These are phyloP conservation scores for Musa balbisiana DNA, from an alignment of 202 grass and related monocot species.

Conservation along the genomic window DNA sequence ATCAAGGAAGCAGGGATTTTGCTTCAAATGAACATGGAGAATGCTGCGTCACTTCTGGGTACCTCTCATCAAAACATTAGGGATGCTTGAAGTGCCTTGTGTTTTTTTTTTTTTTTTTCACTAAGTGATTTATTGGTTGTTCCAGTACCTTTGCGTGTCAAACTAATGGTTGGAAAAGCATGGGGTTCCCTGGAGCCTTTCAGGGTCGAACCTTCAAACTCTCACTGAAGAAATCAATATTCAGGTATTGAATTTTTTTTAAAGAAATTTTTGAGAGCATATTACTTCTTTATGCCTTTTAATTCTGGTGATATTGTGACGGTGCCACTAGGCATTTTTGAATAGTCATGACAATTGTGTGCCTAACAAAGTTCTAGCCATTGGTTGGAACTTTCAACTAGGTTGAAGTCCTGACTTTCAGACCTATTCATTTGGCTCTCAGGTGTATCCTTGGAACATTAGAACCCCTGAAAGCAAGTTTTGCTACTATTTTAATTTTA, in stretches of 20 bases:
- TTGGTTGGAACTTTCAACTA: background rate
- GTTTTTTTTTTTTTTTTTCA: conserved; percentile 19
- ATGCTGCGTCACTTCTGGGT: conserved; percentile 75
- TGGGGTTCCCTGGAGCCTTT: conserved; percentile 93
- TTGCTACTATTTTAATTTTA: background rate
- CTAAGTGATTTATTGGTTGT: conserved; percentile 33
- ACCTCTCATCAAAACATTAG: conserved; percentile 18
- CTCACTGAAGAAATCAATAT: background rate
- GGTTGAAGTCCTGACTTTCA: too few species aligned
- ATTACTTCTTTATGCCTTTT: background rate
- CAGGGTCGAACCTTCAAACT: conserved; percentile 32
- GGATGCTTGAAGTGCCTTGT: conserved; percentile 1
- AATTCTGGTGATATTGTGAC: background rate
- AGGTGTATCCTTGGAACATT: background rate
- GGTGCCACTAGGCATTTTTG: too few species aligned
- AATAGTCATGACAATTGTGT: background rate
- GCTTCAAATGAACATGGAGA: conserved; percentile 72
- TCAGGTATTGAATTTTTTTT: background rate
- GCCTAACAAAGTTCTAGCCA: background rate
- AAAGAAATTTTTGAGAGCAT: background rate
- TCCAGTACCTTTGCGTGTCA: conserved; percentile 74
- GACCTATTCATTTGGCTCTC: background rate
- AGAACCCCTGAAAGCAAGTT: background rate
- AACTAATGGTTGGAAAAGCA: conserved; percentile 75
- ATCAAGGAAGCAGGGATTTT: conserved; percentile 54